phyloP scores from a whole-genome alignment of 176 grass and related monocot species.

The Elaeis guineensis region DNA sequence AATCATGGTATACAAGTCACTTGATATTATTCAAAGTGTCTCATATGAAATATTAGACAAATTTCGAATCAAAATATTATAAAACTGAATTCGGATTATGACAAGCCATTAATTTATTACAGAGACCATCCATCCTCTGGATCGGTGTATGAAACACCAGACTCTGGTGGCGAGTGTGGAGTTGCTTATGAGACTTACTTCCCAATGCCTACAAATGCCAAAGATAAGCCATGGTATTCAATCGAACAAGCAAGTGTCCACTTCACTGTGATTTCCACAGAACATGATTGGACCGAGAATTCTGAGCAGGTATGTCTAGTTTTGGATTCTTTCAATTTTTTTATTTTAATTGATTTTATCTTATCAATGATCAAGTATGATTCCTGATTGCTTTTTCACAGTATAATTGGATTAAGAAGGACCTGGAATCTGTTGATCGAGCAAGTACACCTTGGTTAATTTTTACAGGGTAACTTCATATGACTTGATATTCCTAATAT shows the following conservation, averaged over 20 bases:
- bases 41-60: too few species aligned
- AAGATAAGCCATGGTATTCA: constrained; percentile 84
- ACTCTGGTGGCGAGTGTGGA: constrained; percentile 74
- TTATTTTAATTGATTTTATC: constrained; percentile 1
- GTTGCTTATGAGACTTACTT: constrained; percentile 82
- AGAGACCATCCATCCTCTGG: constrained; percentile 57
- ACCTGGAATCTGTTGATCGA: constrained; percentile 56
- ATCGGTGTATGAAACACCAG: constrained; percentile 59
- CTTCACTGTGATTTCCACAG: constrained; percentile 74
- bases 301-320: constrained; percentile 44
- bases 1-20: too few species aligned
- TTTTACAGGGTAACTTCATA: constrained; percentile 57
- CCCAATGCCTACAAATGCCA: constrained; percentile 46
- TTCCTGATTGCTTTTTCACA: constrained; percentile 10
- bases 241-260: constrained; percentile 73
- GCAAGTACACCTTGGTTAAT: constrained; percentile 72
- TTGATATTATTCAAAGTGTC: too few species aligned
- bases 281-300: constrained; percentile 53
- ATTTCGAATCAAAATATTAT: too few species aligned
- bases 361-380: constrained; percentile 11
- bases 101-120: not conserved
- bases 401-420: constrained; percentile 56
- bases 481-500: constrained; percentile 2
- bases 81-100: too few species aligned
- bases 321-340: not conserved